A percentile compares a stretch with the other conserved stretches of the same genome.
Evolutionary conservation across 2,329 filamentous ascomycete species (phyloP).

Genomic region (Claviceps pusilla): DNA sequence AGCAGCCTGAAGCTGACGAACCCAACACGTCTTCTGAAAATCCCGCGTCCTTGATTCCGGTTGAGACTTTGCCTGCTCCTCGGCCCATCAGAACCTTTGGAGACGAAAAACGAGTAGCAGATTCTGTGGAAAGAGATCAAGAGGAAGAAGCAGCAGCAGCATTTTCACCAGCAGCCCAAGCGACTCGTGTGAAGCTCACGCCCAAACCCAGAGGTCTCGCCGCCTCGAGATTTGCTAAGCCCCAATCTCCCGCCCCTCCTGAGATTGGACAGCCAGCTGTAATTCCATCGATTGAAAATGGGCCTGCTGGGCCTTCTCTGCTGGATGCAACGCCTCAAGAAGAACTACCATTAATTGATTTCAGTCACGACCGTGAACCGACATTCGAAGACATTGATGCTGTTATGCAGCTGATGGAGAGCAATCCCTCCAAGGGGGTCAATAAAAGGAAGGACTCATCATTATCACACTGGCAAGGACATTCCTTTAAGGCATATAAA

Average conservation of each 20-base stretch:
- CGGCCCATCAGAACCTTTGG: conserved; percentile 1
- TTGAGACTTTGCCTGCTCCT: conserved; percentile 17
- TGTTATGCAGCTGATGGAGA: conserved; percentile 72
- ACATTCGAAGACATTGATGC: conserved; percentile 80
- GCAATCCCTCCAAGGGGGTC: conserved; percentile 58
- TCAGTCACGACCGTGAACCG: conserved; percentile 21
- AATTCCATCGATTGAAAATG: conserved; percentile 17
- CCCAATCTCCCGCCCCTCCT: conserved; percentile 17
- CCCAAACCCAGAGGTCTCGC: conserved; percentile 26
- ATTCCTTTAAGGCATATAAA: conserved; percentile 17
- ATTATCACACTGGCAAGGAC: conserved; percentile 21
- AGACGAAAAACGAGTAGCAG: not conserved
- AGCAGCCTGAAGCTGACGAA: conserved; percentile 21
- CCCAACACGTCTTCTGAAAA: conserved; percentile 47
- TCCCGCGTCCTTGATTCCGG: conserved; percentile 52
- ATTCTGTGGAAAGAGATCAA: not conserved
- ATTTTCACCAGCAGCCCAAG: conserved; percentile 7
- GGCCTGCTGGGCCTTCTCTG: conserved; percentile 1
- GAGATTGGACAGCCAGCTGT: conserved; percentile 14
- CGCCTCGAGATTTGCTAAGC: conserved; percentile 29
- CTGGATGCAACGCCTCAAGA: not conserved
- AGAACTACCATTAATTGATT: not conserved
- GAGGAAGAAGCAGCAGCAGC: not conserved
- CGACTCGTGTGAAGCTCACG: conserved; percentile 17
- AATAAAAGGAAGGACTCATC: conserved; percentile 42